Evolutionary conservation across 805 yeast species (phyloP), one percentile per base, ranked within the genome.

Genomic region (Wickerhamiella nectarea): DNA sequence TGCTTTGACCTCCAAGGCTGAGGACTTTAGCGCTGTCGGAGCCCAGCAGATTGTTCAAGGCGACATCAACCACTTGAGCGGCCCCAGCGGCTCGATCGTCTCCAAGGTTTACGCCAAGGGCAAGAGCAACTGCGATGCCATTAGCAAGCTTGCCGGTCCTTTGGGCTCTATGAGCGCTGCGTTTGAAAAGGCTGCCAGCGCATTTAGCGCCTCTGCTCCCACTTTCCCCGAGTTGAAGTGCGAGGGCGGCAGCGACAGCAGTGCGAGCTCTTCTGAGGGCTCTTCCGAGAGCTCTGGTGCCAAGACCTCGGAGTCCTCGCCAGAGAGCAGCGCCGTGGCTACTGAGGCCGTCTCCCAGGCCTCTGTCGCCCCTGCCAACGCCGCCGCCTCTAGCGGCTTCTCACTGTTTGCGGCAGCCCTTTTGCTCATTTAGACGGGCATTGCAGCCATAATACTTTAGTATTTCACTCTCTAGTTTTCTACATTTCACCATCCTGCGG

Each of bases 1-100:
- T 17, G 52, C 46, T 26, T 46, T 54, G 28, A 47, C 49, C 31
- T 37, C 35, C 41, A 55, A 55, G 52, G 54, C 53, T 14, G 39
- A 42, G 35, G 56, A 46, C 46, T 48, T 55, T 37, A 29, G 12
- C 22, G 22, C 51, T 8, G 58, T 50, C 19, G 52, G 52, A 6
- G 53, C 55, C 34, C 31, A 31, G 15, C 7, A 41, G 12, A 53
- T 52, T 38, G 53, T 52, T 35, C 33, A 36, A 31, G 47, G 48
- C 22, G 53, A 52, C 42, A 38, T 52, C 35, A 38, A 20, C 31
- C 31, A 33, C 15, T 42, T 50, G 24, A 35, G 39, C 15, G 45
- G 43, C 10, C 46, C 48, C 31, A 36, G 50, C 36, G 43, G 41
- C 31, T 44, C 37, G n/a, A 37, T 52, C 18, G 47, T 47, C 20